Evolutionary conservation across 495 filamentous ascomycete species (phyloP), one percentile per base, ranked within the genome.

Genomic region (Aspergillus homomorphus): DNA sequence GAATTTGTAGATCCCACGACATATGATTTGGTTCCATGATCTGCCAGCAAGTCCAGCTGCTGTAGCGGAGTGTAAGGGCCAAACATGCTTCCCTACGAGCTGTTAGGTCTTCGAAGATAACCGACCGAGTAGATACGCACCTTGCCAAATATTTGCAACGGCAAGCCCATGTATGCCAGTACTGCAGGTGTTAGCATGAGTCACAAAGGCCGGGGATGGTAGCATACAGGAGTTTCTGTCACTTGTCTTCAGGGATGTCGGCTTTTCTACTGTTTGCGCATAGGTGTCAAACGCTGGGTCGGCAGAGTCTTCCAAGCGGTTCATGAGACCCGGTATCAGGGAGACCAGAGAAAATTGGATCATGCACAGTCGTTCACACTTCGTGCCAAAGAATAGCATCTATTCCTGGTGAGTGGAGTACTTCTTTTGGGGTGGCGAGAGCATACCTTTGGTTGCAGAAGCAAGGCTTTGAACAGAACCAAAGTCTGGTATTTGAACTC

Each of bases 301-400:
- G 19, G 94, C 91, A 59, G 88, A 95, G 73, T 98, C 94, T 75
- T 92, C 83, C 14, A 98, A 80, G 60, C 84, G 87, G 56, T 90
- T 82, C 60, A 98, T 83, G 24, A 98, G 81, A 23, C 91, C 91
- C 24, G 94, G 94, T 70, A 98, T 92, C 61, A 98, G 76, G 30
- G 94, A 97, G 51, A 98, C 85, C 5, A 98, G 80, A 3, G 93
- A 92, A 71, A 98, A 98, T 67, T 98, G 94, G 70, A 96, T 91
- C 90, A 98, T 93, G 83, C 94, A 98, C 51, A 98, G 73, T 33
- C 89, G 82, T 69, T 98, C 94, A 69, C 94, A 98, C 56, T 92
- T 85, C 12, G 92, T 89, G 44, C 94, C 95, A 65, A 98, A 98
- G 77, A 98, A 98, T 38, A 98, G 86, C 92, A 98, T 98, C 93